Percentiles rank a stretch among this genome's conserved stretches.
These are phyloP conservation scores for Teratosphaeriaceae sp. DNA, from an alignment of 2,329 filamentous ascomycete species.

Conservation along the genomic window DNA sequence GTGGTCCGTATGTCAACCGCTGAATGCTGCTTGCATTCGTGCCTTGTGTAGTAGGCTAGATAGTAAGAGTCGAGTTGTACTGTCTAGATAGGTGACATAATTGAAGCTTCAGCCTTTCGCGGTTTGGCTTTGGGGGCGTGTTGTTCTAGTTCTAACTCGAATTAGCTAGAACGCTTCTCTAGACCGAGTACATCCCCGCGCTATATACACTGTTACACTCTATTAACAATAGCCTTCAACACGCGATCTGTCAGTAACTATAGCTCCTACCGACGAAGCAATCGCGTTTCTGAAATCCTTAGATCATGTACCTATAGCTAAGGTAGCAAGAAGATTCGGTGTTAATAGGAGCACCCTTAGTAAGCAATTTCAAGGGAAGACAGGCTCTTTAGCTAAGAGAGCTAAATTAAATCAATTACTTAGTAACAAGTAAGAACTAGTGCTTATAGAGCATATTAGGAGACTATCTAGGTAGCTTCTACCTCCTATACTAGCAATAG, in stretches of 20 bases:
- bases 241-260: not conserved
- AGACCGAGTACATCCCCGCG: not conserved
- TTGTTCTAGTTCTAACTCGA: too few species aligned
- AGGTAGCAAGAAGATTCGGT: not conserved
- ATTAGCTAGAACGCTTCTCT: slow-evolving; percentile 5
- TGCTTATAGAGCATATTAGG: slow-evolving; percentile 18
- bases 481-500: slow-evolving; percentile 14
- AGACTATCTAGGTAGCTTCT: slow-evolving; percentile 10
- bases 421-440: not conserved
- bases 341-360: slow-evolving; percentile 3
- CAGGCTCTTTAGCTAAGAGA: not conserved
- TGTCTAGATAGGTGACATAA: too few species aligned
- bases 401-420: slow-evolving; percentile 1
- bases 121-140: too few species aligned
- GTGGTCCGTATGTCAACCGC: too few species aligned
- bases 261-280: not conserved
- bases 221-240: not conserved
- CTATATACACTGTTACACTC: not conserved
- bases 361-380: slow-evolving; percentile 1
- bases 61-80: too few species aligned
- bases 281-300: not conserved
- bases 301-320: slow-evolving; percentile 1
- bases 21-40: too few species aligned
- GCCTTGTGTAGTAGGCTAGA: too few species aligned
- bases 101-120: too few species aligned